phyloP scores from a whole-genome alignment of 768 basidiomycete genomes.

The Mycena vitilis region DNA sequence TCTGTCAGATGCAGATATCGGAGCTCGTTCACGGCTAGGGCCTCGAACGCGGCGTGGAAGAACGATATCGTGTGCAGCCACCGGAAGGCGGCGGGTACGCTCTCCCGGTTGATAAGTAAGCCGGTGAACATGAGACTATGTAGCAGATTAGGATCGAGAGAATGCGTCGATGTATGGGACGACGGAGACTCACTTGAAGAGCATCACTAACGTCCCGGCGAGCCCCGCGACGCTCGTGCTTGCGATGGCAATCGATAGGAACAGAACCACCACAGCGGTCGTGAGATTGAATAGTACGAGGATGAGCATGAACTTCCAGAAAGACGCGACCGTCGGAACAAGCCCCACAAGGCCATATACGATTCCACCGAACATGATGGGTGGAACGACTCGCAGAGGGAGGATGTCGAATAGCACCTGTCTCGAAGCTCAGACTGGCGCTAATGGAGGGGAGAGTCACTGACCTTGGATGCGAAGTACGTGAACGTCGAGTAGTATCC shows the following conservation, averaged over 20 bases:
- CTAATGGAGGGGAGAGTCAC: conserved; percentile 18
- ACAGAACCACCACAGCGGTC: conserved; percentile 90
- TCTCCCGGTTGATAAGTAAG: conserved; percentile 92
- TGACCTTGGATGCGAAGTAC: conserved; percentile 94
- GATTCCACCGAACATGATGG: conserved; percentile 95
- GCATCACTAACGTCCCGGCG: conserved; percentile 95
- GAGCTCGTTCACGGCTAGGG: conserved; percentile 96
- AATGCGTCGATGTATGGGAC: conserved; percentile 7
- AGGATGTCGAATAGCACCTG: conserved; percentile 96
- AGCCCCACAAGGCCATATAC: conserved; percentile 96
- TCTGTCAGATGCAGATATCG: conserved; percentile 94
- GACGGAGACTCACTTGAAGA: conserved; percentile 86
- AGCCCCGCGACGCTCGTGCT: conserved; percentile 91
- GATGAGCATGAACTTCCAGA: conserved; percentile 99
- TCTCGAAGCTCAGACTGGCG: neutral
- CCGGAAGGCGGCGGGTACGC: conserved; percentile 74
- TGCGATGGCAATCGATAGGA: conserved; percentile 90
- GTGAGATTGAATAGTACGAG: conserved; percentile 97
- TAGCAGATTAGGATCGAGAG: conserved; percentile 15
- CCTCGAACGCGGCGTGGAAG: conserved; percentile 99
- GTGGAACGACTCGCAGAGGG: conserved; percentile 93
- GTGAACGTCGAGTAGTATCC: conserved; percentile 98
- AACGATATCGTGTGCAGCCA: conserved; percentile 95
- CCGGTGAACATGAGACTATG: conserved; percentile 93
- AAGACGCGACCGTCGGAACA: conserved; percentile 87